Evolutionary conservation across 2,329 filamentous ascomycete species (phyloP).

Genomic region (Scedosporium dehoogii): DNA sequence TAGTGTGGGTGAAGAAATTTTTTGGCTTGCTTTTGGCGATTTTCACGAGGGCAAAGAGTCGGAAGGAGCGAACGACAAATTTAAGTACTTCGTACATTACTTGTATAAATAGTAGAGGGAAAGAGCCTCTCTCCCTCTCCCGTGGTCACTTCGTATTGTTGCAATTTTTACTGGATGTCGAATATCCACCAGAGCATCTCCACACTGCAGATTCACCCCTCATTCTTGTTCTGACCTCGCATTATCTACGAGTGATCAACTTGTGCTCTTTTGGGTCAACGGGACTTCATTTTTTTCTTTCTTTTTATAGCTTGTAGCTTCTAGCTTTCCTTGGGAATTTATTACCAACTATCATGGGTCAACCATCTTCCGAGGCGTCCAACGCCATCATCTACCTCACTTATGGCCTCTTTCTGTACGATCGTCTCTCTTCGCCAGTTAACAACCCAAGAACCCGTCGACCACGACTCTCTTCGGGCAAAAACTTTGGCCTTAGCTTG

Average conservation of each 20-base stretch:
- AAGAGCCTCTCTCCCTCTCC: too few species aligned
- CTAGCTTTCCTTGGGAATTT: background rate
- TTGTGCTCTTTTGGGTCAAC: background rate
- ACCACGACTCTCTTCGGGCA: too few species aligned
- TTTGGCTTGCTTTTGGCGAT: background rate
- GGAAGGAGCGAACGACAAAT: background rate
- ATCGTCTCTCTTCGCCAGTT: slow-evolving; percentile 9
- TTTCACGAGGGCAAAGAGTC: background rate
- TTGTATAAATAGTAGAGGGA: background rate
- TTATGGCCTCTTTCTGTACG: slow-evolving; percentile 68
- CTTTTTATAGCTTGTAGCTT: background rate
- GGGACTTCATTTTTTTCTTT: too few species aligned
- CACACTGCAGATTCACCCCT: background rate
- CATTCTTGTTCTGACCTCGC: background rate
- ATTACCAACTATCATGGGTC: slow-evolving; percentile 47
- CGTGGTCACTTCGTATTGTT: too few species aligned
- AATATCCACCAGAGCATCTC: too few species aligned
- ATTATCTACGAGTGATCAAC: background rate
- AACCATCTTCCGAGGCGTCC: slow-evolving; percentile 64
- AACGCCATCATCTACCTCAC: slow-evolving; percentile 78
- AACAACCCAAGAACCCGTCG: background rate
- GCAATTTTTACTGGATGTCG: too few species aligned
- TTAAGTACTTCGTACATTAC: too few species aligned
- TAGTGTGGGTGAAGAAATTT: background rate
- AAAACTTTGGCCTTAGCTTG: background rate